Base-by-base conservation (phyloP, 441 rosid species). In the Populus hybrid region DNA sequence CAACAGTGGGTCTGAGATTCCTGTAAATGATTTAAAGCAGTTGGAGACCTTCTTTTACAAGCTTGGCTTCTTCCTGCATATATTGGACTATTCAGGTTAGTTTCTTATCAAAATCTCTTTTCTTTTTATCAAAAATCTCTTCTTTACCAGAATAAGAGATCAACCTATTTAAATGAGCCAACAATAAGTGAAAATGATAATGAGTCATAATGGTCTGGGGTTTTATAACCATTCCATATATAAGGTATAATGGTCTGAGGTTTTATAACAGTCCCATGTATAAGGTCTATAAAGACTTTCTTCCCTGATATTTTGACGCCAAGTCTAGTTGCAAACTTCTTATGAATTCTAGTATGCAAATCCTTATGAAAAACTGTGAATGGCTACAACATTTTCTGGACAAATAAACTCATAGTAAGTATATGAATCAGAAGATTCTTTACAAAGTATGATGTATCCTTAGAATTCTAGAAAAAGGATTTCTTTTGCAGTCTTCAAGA, bases 1-100 rank as follows among this genome's bases (percentile, higher is more conserved):
- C 73, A 97, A 97, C 80, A 91, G 91, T 78, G 99, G 97, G 75
- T 97, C 99, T 84, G 99, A 97, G 86, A 94, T 97, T 84, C 99
- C 98, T 72, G 90, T 89, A 68, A 93, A 87, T 85, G 98, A 97
- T 84, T 81, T 94, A 73, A 97, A 97, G 90, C 99, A 88, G 84
- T 82, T 97, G 84, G 99, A 97, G 88, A 89, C 91, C 65, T 94
- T 94, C 89, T 97, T 97, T 85, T 97, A 97, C 92, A 97, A 97
- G 88, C 98, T 97, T 81, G 85, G 98, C 84, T 97, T 97, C 87
- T 97, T 97, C 88, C 90, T 97, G 83, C 97, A 97, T 86, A 89
- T 94, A 83, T 80, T 97, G 90, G 99, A 97, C 80, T 94, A 94
- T 76, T 86, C 98, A 19, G 98, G 99, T 94, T 83, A 75, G 72